Evolutionary conservation across 2,329 filamentous ascomycete genomes (phyloP).

Genomic region (Colletotrichum higginsianum): DNA sequence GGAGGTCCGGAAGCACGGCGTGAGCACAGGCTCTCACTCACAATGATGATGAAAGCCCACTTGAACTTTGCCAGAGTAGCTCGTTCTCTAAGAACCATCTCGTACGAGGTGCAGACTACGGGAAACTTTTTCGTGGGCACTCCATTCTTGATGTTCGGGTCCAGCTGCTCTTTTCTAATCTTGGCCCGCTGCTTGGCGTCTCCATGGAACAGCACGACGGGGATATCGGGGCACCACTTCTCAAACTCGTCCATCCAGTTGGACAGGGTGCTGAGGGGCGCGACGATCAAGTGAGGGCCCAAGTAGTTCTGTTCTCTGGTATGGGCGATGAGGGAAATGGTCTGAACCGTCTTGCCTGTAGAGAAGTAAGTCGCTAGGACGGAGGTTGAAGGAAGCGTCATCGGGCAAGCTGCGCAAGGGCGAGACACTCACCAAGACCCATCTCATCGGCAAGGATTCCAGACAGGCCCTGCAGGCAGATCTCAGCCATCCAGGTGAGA

Average conservation of each 20-base stretch:
- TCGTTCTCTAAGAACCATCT: conserved; percentile 94
- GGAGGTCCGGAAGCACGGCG: not conserved
- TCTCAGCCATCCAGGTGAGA: conserved; percentile 94
- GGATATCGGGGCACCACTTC: conserved; percentile 90
- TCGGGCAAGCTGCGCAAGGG: not conserved
- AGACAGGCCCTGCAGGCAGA: conserved; percentile 84
- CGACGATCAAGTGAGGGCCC: conserved; percentile 91
- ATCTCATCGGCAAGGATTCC: conserved; percentile 96
- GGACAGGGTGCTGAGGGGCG: conserved; percentile 89
- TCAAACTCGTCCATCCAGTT: conserved; percentile 98
- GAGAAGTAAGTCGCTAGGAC: conserved; percentile 27
- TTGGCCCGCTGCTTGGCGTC: conserved; percentile 82
- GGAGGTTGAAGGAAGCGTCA: not conserved
- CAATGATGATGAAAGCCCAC: conserved; percentile 98
- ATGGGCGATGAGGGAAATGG: conserved; percentile 88
- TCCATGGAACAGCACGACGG: conserved; percentile 92
- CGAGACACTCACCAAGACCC: conserved; percentile 74
- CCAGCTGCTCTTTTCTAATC: conserved; percentile 81
- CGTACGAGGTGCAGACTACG: conserved; percentile 94
- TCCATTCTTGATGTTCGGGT: conserved; percentile 75
- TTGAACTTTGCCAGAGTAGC: conserved; percentile 86
- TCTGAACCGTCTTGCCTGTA: conserved; percentile 89
- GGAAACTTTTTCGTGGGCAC: conserved; percentile 79
- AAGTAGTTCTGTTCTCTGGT: conserved; percentile 88
- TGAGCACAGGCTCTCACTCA: conserved; percentile 53